A percentile compares a stretch with the other conserved stretches of the same genome.
Conservation (phyloP, 768 basidiomycete genomes). For the Naganishia onofrii region DNA sequence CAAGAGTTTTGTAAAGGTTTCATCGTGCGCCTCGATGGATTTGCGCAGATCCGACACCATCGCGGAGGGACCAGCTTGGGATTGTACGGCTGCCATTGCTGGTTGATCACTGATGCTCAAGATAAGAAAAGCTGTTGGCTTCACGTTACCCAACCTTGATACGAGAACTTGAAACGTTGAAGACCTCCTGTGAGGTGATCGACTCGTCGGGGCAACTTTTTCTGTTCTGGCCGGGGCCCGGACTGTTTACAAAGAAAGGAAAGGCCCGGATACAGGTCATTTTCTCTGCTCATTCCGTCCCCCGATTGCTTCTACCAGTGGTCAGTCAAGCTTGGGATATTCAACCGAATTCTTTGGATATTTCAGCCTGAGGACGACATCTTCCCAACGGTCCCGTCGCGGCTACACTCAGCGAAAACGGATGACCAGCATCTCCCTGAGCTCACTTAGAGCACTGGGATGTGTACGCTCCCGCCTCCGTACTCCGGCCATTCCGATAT, state of each 20-base stretch:
- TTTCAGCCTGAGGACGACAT: not conserved
- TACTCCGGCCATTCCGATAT: not conserved
- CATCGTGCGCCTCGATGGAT: constrained; percentile 74
- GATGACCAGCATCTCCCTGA: constrained; percentile 16
- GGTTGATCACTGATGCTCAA: not conserved
- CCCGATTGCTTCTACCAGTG: not conserved
- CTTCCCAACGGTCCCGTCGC: not conserved
- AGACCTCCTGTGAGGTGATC: not conserved
- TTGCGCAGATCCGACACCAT: constrained; percentile 38
- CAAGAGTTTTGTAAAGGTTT: constrained; percentile 76
- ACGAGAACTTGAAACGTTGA: not conserved
- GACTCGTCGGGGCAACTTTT: constrained; percentile 19
- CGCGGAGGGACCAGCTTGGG: constrained; percentile 6
- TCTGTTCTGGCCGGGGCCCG: constrained; percentile 3
- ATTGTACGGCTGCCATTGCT: constrained; percentile 19
- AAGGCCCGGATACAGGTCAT: too few species aligned
- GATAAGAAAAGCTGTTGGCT: not conserved
- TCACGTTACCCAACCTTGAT: not conserved
- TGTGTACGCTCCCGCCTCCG: constrained; percentile 14
- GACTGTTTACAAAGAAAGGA: not conserved
- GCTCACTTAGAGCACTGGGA: constrained; percentile 19
- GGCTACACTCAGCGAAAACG: not conserved
- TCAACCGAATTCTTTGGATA: not conserved
- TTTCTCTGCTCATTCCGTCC: too few species aligned
- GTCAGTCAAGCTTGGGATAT: not conserved